Evolutionary conservation across 2,329 filamentous ascomycete genomes (phyloP).

Genomic region (Macrophomina tecta): DNA sequence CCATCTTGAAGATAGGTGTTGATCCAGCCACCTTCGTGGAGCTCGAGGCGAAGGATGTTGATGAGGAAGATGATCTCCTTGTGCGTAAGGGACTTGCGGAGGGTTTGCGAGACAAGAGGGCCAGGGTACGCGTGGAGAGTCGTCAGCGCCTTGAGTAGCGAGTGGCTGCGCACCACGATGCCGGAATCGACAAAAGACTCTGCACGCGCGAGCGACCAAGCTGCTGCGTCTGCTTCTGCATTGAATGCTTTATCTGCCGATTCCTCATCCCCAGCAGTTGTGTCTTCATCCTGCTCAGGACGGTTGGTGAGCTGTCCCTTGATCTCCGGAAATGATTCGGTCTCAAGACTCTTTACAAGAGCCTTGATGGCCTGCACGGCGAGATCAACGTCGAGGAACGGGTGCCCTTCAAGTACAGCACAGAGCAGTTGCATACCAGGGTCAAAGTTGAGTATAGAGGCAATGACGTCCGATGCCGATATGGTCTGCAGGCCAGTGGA

Average conservation of each 20-base stretch:
- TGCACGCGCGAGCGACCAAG: conserved; percentile 68
- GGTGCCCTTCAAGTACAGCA: conserved; percentile 66
- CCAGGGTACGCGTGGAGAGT: conserved; percentile 70
- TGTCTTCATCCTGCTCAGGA: conserved; percentile 35
- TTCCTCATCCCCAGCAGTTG: conserved; percentile 9
- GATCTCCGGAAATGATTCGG: conserved; percentile 37
- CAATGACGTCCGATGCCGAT: conserved; percentile 66
- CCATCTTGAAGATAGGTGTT: conserved; percentile 70
- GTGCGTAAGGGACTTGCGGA: conserved; percentile 68
- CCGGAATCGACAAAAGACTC: conserved; percentile 71
- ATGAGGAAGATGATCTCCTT: conserved; percentile 75
- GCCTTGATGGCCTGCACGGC: conserved; percentile 69
- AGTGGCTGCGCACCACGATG: conserved; percentile 65
- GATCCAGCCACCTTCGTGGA: conserved; percentile 78
- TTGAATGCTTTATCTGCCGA: conserved; percentile 45
- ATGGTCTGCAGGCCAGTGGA: conserved; percentile 51
- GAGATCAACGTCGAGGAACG: conserved; percentile 69
- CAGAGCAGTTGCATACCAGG: conserved; percentile 71
- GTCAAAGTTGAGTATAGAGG: conserved; percentile 69
- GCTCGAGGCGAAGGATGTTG: conserved; percentile 73
- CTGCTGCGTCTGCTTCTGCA: conserved; percentile 46
- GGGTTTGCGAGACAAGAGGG: conserved; percentile 64
- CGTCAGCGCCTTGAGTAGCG: conserved; percentile 70
- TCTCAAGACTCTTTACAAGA: conserved; percentile 72
- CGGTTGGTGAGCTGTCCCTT: conserved; percentile 50